Evolutionary conservation across 2,329 filamentous ascomycete genomes (phyloP).

Genomic region (Trichophaea hybrida): DNA sequence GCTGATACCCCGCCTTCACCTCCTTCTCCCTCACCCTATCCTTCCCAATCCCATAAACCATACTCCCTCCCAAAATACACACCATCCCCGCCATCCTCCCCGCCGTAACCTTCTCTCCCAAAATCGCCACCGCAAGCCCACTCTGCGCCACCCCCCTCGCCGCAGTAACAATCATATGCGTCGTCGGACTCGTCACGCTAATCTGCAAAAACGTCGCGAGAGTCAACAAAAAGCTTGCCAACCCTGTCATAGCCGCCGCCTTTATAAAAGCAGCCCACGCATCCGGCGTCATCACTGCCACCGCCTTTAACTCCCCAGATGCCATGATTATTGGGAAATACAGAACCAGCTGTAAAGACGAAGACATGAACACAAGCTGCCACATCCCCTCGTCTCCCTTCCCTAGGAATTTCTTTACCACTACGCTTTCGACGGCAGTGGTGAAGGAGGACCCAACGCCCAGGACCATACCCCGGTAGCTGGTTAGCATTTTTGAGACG

Average conservation of each 20-base stretch:
- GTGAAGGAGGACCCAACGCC: slow-evolving; percentile 15
- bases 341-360: slow-evolving; percentile 1
- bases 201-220: slow-evolving; percentile 15
- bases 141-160: slow-evolving; percentile 11
- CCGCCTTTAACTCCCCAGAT: not conserved
- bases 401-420: slow-evolving; percentile 8
- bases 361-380: slow-evolving; percentile 12
- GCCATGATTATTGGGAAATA: slow-evolving; percentile 5
- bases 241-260: slow-evolving; percentile 1
- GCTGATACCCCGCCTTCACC: not conserved
- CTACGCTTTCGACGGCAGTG: slow-evolving; percentile 11
- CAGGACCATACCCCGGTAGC: not conserved
- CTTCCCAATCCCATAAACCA: slow-evolving; percentile 1
- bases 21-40: slow-evolving; percentile 4
- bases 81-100: slow-evolving; percentile 5
- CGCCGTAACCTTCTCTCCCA: slow-evolving; percentile 6
- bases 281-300: not conserved
- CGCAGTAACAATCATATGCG: slow-evolving; percentile 17
- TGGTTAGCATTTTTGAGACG: not conserved
- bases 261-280: not conserved
- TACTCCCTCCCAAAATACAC: slow-evolving; percentile 1
- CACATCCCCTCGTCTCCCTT: slow-evolving; percentile 11
- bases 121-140: slow-evolving; percentile 7
- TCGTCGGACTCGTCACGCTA: slow-evolving; percentile 8
- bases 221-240: slow-evolving; percentile 8